phyloP scores from a whole-genome alignment of 371 early-diverging fungal species.

The Mucor racemosus region DNA sequence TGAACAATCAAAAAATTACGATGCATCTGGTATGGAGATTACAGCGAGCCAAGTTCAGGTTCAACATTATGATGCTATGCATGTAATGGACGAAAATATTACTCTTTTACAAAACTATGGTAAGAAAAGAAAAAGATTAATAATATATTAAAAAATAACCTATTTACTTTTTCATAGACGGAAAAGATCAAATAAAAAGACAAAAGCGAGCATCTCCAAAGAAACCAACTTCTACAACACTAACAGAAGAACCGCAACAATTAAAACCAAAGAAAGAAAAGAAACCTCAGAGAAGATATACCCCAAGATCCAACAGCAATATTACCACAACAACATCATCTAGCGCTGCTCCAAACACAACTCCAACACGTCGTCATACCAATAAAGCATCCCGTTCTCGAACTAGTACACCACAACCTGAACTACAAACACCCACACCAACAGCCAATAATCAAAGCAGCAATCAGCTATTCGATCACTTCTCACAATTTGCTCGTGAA shows the following conservation, averaged over 20 bases:
- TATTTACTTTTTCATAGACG: background rate
- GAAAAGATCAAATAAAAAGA: background rate
- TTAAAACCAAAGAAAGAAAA: slow-evolving; percentile 16
- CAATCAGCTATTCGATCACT: slow-evolving; percentile 21
- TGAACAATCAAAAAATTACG: slow-evolving; percentile 28
- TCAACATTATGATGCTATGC: slow-evolving; percentile 8
- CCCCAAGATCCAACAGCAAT: slow-evolving; percentile 8
- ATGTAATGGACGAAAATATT: slow-evolving; percentile 20
- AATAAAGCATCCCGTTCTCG: slow-evolving; percentile 17
- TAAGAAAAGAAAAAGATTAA: background rate
- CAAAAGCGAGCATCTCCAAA: background rate
- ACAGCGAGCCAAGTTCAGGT: slow-evolving; percentile 2
- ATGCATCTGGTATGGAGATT: slow-evolving; percentile 20
- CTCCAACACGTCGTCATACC: slow-evolving; percentile 12
- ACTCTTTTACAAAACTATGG: slow-evolving; percentile 34
- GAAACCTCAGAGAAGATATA: slow-evolving; percentile 15
- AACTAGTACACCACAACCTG: slow-evolving; percentile 35
- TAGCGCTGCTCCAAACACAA: background rate
- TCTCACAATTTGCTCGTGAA: slow-evolving; percentile 27
- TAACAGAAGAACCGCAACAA: background rate
- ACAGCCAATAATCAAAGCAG: slow-evolving; percentile 7
- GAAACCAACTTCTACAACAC: background rate
- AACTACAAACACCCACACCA: slow-evolving; percentile 23
- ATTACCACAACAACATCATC: background rate
- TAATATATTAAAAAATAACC: background rate